These are phyloP conservation scores for Cercophora newfieldiana DNA, from an alignment of 495 filamentous ascomycete species.

Conservation along the genomic window DNA sequence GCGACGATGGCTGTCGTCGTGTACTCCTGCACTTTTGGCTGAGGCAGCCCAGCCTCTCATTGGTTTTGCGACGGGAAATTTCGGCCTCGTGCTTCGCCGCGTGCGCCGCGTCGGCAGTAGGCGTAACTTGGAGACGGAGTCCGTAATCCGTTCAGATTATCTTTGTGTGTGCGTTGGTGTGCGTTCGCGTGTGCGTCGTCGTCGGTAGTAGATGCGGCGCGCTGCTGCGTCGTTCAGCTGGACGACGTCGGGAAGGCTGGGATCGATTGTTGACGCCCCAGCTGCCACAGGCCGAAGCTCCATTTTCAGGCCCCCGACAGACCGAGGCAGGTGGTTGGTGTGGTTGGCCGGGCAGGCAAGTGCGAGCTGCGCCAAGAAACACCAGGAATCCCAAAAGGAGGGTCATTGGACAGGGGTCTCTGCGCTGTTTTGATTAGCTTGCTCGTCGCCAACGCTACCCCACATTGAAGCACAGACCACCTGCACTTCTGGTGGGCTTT, in stretches of 20 bases:
- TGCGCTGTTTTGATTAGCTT: neutral
- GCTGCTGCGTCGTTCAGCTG: neutral
- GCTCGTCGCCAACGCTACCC: constrained; percentile 3
- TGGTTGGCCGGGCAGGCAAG: constrained; percentile 36
- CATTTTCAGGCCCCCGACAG: constrained; percentile 26
- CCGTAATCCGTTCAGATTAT: neutral
- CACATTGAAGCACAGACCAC: neutral
- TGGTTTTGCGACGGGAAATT: constrained; percentile 7
- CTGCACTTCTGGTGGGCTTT: neutral
- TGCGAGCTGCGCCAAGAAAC: constrained; percentile 27
- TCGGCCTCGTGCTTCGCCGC: neutral
- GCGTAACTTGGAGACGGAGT: neutral
- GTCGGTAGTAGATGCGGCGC: neutral
- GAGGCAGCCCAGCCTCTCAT: constrained; percentile 3
- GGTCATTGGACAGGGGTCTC: neutral
- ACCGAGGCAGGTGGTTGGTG: constrained; percentile 40
- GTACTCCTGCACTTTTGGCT: neutral
- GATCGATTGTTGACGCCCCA: constrained; percentile 33
- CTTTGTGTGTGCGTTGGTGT: neutral
- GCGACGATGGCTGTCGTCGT: neutral
- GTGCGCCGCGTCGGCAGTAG: neutral
- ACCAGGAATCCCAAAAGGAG: constrained; percentile 1
- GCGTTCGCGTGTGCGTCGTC: neutral
- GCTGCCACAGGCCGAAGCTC: constrained; percentile 28
- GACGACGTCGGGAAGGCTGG: constrained; percentile 24